Evolutionary conservation across 805 yeast species (phyloP).

Genomic region (Candida hispaniensis): DNA sequence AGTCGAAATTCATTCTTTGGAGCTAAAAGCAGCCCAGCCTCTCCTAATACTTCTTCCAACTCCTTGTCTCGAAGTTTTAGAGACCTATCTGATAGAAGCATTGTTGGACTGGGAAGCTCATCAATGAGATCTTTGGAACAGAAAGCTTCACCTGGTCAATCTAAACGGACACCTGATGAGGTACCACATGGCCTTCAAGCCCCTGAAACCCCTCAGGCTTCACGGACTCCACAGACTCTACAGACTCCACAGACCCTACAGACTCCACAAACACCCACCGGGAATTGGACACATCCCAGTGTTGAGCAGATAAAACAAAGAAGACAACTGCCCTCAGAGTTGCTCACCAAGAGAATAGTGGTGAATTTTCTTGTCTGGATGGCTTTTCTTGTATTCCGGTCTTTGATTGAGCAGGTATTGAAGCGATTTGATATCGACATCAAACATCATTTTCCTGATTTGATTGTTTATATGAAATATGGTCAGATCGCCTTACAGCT

Average conservation of each 20-base stretch:
- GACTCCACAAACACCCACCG: conserved; percentile 8
- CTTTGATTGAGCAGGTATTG: conserved; percentile 37
- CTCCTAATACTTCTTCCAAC: too few relatives aligned
- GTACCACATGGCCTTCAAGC: too few relatives aligned
- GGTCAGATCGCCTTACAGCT: conserved; percentile 16
- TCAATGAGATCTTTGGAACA: too few relatives aligned
- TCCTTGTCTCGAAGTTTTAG: too few relatives aligned
- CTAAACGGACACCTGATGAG: too few relatives aligned
- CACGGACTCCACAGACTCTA: too few relatives aligned
- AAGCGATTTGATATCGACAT: conserved; percentile 5
- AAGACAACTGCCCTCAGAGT: conserved; percentile 4
- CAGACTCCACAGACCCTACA: not conserved
- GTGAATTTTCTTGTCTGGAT: conserved; percentile 42
- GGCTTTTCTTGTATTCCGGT: conserved; percentile 73
- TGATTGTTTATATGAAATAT: not conserved
- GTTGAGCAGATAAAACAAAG: conserved; percentile 5
- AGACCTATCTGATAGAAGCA: too few relatives aligned
- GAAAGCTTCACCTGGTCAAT: too few relatives aligned
- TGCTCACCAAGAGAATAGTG: conserved; percentile 3
- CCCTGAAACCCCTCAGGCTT: too few relatives aligned
- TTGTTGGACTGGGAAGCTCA: too few relatives aligned
- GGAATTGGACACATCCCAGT: conserved; percentile 7
- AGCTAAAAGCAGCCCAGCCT: too few relatives aligned
- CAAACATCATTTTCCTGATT: not conserved
- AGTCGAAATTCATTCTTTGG: too few relatives aligned